Evolutionary conservation across 805 yeast species (phyloP), one percentile per base, ranked within the genome.

Genomic region (Cyberlindnera mycetangii): DNA sequence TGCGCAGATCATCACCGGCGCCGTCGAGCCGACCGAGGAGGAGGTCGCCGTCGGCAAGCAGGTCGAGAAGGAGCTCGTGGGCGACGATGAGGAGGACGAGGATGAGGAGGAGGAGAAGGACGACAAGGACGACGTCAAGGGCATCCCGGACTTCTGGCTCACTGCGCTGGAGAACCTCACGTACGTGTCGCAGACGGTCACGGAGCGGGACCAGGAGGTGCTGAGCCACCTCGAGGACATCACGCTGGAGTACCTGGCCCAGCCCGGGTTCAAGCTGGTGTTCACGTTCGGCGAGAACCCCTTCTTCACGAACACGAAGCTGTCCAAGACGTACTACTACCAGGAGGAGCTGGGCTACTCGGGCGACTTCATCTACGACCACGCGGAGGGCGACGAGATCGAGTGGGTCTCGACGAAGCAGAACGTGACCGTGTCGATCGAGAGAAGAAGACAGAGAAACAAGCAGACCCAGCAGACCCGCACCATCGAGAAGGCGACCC

Each of bases 351-450:
- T 89, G 55, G 97, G 96, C 18, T 88, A 89, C 67, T 83, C 90
- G 24, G 97, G 99, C 25, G 99, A 93, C 66, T 92, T 88, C 65
- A 89, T 93, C 55, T 93, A 92, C 67, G 97, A 92, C 68, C 96
- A 88, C 63, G 98, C 99, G 11, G 95, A 88, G 62, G 98, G 98
- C 44, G 74, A 78, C 54, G 83, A 79, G 45, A 86, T 93, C 64
- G 71, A 84, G 55, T 93, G 99, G 99, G 71, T 69, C 51, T 77
- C 83, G 42, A 82, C 83, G 58, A 95, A 84, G 54, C 72, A 73
- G 50, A 92, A 93, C 62, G 89, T 88, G 42, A 92, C 98, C 16
- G 79, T 93, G 45, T 70, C 73, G 48, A 83, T 93, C 46, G 97
- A 92, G 73, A 86, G 88, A 76, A 83, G 97, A 71, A 93, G 90